These are phyloP conservation scores for Aspergillus heteromorphus DNA, from an alignment of 495 filamentous ascomycete genomes.

Conservation along the genomic window DNA sequence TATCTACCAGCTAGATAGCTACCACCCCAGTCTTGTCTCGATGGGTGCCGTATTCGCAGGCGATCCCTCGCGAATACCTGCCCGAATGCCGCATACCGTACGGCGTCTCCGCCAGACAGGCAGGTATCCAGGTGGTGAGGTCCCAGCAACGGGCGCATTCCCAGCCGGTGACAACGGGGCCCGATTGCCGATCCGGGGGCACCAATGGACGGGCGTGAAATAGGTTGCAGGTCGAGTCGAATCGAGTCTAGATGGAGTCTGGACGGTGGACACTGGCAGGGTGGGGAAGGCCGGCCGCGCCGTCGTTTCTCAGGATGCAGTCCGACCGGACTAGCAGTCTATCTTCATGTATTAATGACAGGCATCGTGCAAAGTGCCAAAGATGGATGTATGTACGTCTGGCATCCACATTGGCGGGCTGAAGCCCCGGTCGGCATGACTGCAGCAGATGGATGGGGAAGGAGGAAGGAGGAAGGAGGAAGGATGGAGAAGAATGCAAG, in stretches of 20 bases:
- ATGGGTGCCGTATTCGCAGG: too few relatives aligned
- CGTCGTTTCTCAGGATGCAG: background rate
- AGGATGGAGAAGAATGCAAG: background rate
- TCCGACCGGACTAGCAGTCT: too few relatives aligned
- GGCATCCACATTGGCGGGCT: too few relatives aligned
- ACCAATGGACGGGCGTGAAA: background rate
- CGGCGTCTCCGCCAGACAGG: too few relatives aligned
- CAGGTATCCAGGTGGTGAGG: too few relatives aligned
- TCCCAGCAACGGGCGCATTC: slow-evolving; percentile 7
- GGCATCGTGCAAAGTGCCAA: too few relatives aligned
- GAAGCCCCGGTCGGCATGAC: too few relatives aligned
- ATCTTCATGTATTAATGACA: too few relatives aligned
- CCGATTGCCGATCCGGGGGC: slow-evolving; percentile 9
- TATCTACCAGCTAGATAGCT: too few relatives aligned
- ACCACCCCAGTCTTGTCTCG: too few relatives aligned
- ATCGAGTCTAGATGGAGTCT: background rate
- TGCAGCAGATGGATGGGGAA: background rate
- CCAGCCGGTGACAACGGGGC: background rate
- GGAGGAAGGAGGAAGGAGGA: background rate
- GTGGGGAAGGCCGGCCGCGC: background rate
- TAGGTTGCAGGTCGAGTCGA: background rate
- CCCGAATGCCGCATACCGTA: background rate
- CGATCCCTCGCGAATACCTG: background rate
- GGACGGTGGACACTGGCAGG: too few relatives aligned
- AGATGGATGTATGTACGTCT: too few relatives aligned